Percentiles rank a stretch among this genome's conserved stretches.
phyloP scores from a whole-genome alignment of 495 filamentous ascomycete genomes.

The Collariella sp. region DNA sequence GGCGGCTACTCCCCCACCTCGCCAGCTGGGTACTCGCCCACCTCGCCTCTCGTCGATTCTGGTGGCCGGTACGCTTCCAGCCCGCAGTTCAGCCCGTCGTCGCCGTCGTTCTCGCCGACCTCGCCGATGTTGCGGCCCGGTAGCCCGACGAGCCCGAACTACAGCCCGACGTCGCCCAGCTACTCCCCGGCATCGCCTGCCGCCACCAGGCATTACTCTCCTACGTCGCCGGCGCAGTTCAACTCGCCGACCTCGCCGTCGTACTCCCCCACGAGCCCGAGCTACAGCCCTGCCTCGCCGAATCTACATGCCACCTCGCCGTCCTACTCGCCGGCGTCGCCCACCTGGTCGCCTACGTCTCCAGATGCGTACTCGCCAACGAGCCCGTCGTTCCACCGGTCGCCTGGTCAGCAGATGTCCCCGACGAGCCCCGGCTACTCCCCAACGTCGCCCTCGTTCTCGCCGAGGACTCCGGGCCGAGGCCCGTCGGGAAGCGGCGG shows the following conservation, averaged over 20 bases:
- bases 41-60: slow-evolving; percentile 53
- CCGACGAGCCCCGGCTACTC: slow-evolving; percentile 49
- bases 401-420: slow-evolving; percentile 43
- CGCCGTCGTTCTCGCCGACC: slow-evolving; percentile 76
- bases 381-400: slow-evolving; percentile 59
- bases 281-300: slow-evolving; percentile 58
- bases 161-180: slow-evolving; percentile 75
- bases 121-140: slow-evolving; percentile 59
- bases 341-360: slow-evolving; percentile 59
- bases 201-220: slow-evolving; percentile 53
- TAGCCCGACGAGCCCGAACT: slow-evolving; percentile 55
- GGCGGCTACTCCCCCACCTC: slow-evolving; percentile 56
- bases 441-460: slow-evolving; percentile 41
- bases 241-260: slow-evolving; percentile 59
- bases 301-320: slow-evolving; percentile 51
- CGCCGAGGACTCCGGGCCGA: slow-evolving; percentile 35
- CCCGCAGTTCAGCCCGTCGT: slow-evolving; percentile 63
- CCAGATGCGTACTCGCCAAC: slow-evolving; percentile 69
- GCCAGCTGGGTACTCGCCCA: slow-evolving; percentile 65
- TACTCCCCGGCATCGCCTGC: slow-evolving; percentile 67
- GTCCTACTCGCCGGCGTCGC: slow-evolving; percentile 64
- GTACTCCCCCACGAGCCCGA: slow-evolving; percentile 52
- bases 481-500: slow-evolving; percentile 24
- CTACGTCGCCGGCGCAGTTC: slow-evolving; percentile 48
- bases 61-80: slow-evolving; percentile 60